Conservation (phyloP, 768 basidiomycete genomes). For the Mycena maculata region DNA sequence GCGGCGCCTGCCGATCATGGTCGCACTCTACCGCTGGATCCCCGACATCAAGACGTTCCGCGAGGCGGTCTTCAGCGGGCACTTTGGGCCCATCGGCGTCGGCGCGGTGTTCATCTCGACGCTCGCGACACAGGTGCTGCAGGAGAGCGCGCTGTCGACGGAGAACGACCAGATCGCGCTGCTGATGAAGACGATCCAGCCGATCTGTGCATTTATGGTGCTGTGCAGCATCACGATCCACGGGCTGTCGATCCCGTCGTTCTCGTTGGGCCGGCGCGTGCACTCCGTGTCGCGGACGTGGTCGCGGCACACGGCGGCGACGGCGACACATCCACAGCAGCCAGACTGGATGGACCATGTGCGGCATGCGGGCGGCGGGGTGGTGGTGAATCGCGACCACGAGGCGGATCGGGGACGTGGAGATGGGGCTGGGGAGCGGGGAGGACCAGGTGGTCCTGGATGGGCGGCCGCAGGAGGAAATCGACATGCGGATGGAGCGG, state of each 20-base stretch:
- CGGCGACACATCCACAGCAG: conserved; percentile 38
- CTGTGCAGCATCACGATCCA: conserved; percentile 89
- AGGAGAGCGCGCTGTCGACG: conserved; percentile 47
- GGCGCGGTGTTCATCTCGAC: conserved; percentile 92
- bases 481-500: conserved; percentile 17
- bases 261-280: conserved; percentile 92
- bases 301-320: conserved; percentile 77
- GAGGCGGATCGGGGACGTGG: conserved; percentile 31
- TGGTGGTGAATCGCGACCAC: conserved; percentile 91
- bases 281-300: conserved; percentile 91
- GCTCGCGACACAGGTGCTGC: conserved; percentile 74
- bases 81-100: conserved; percentile 92
- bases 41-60: conserved; percentile 95
- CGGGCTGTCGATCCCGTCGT: conserved; percentile 93
- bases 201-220: conserved; percentile 95
- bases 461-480: conserved; percentile 30
- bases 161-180: conserved; percentile 70
- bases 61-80: conserved; percentile 94
- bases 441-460: conserved; percentile 22
- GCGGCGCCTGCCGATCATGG: conserved; percentile 85
- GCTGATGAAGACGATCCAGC: conserved; percentile 83
- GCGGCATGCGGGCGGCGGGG: conserved; percentile 70
- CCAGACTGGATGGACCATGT: conserved; percentile 91
- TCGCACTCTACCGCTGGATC: conserved; percentile 90
- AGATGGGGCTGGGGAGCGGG: conserved; percentile 37